A percentile compares a stretch with the other conserved stretches of the same genome.
Conservation (phyloP, 2,329 filamentous ascomycete species). For the Xylariaceae sp. region DNA sequence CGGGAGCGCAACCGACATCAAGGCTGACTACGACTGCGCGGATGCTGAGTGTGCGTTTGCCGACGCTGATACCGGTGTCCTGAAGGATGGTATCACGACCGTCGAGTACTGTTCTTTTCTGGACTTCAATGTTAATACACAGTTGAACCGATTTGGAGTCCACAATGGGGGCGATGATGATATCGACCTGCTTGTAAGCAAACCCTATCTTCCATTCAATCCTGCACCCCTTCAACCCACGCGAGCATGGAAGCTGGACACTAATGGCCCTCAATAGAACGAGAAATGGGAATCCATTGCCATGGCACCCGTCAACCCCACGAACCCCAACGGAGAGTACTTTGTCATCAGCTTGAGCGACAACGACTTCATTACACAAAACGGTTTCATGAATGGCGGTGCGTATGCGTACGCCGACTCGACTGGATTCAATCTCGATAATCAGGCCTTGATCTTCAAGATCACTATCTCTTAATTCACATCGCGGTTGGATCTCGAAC, state of each 20-base stretch:
- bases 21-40: constrained; percentile 40
- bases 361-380: constrained; percentile 73
- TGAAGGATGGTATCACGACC: constrained; percentile 53
- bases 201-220: neutral
- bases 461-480: constrained; percentile 37
- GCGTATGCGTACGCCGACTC: constrained; percentile 53
- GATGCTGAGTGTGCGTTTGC: constrained; percentile 26
- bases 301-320: constrained; percentile 55
- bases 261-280: constrained; percentile 40
- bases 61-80: constrained; percentile 42
- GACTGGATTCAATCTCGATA: constrained; percentile 58
- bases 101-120: constrained; percentile 65
- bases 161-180: constrained; percentile 67
- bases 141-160: constrained; percentile 63
- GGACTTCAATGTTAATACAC: constrained; percentile 63
- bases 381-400: constrained; percentile 60
- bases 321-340: constrained; percentile 52
- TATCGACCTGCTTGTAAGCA: constrained; percentile 44
- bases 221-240: neutral
- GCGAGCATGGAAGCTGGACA: neutral
- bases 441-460: constrained; percentile 63
- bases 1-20: constrained; percentile 58
- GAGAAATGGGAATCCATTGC: constrained; percentile 76
- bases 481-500: too few relatives aligned
- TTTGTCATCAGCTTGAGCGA: constrained; percentile 67